phyloP scores from a whole-genome alignment of 2,329 filamentous ascomycete species.

The Lecanicillium sp. region DNA sequence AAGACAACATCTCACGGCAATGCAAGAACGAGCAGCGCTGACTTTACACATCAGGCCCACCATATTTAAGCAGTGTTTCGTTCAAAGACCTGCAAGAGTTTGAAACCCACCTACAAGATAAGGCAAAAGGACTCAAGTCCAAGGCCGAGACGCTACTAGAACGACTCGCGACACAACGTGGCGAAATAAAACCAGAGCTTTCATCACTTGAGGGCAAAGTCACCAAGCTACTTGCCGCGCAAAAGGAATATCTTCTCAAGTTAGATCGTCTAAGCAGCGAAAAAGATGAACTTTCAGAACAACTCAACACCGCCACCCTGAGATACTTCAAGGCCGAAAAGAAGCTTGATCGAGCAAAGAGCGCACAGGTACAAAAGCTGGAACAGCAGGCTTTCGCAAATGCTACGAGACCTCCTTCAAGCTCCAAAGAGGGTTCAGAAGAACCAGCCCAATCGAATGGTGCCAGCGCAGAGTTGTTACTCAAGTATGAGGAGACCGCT shows the following conservation, averaged over 20 bases:
- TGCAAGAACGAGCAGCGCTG: constrained; percentile 2
- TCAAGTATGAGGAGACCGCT: constrained; percentile 67
- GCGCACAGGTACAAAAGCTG: constrained; percentile 80
- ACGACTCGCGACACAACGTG: constrained; percentile 41
- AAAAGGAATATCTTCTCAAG: constrained; percentile 74
- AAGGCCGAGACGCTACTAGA: constrained; percentile 63
- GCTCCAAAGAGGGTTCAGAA: constrained; percentile 35
- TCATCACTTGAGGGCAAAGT: constrained; percentile 67
- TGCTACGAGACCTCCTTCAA: constrained; percentile 39
- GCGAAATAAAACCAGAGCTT: constrained; percentile 57
- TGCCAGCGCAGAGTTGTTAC: constrained; percentile 58
- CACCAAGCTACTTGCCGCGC: constrained; percentile 63
- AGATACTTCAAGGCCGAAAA: constrained; percentile 94
- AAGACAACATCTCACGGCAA: constrained; percentile 9
- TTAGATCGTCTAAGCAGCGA: constrained; percentile 68
- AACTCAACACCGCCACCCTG: constrained; percentile 79
- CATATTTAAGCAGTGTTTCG: constrained; percentile 48
- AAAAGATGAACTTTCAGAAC: constrained; percentile 77
- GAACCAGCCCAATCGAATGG: constrained; percentile 41
- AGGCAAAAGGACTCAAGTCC: constrained; percentile 66
- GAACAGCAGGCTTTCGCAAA: constrained; percentile 81
- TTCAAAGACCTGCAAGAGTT: constrained; percentile 65
- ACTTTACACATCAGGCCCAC: constrained; percentile 34
- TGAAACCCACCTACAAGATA: constrained; percentile 69
- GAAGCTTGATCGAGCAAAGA: constrained; percentile 83